A percentile compares a stretch with the other conserved stretches of the same genome.
Conservation (phyloP, 1,284 basidiomycete species). For the Malassezia japonica region DNA sequence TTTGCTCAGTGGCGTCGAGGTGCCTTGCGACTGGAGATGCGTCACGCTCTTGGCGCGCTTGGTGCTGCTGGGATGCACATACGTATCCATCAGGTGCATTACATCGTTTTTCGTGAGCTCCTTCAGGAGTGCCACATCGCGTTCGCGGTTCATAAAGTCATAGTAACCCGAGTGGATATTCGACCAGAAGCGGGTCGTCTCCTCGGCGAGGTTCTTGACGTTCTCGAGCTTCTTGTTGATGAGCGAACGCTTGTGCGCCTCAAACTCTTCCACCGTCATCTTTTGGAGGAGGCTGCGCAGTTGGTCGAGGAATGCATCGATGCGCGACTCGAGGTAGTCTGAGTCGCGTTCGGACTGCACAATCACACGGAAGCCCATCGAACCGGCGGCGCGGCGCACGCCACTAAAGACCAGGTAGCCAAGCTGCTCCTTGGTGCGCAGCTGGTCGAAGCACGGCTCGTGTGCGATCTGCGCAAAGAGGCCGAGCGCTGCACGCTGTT, state of each 20-base stretch:
- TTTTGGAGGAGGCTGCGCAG: constrained; percentile 54
- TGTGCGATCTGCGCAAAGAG: constrained; percentile 43
- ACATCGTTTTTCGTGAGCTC: constrained; percentile 68
- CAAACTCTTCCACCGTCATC: constrained; percentile 37
- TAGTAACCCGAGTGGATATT: constrained; percentile 57
- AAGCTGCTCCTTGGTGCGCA: constrained; percentile 93
- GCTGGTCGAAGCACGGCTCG: constrained; percentile 84
- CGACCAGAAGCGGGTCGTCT: constrained; percentile 51
- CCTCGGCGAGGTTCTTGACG: constrained; percentile 43
- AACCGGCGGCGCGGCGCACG: constrained; percentile 49
- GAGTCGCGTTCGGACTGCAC: constrained; percentile 82
- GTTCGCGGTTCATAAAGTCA: constrained; percentile 53
- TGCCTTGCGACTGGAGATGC: constrained; percentile 50
- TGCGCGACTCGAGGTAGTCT: constrained; percentile 73
- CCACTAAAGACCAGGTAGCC: constrained; percentile 59
- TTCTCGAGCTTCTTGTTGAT: constrained; percentile 43
- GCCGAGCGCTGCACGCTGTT: constrained; percentile 30
- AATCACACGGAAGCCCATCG: constrained; percentile 72
- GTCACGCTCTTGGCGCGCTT: constrained; percentile 31
- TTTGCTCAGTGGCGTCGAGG: constrained; percentile 57
- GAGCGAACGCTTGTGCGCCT: constrained; percentile 31
- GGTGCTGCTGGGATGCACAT: constrained; percentile 54
- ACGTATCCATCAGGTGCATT: constrained; percentile 61
- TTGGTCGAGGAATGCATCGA: constrained; percentile 72
- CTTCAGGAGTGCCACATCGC: constrained; percentile 60